phyloP scores from a whole-genome alignment of 2,329 filamentous ascomycete species.

The Ophidiomyces ophidiicola region DNA sequence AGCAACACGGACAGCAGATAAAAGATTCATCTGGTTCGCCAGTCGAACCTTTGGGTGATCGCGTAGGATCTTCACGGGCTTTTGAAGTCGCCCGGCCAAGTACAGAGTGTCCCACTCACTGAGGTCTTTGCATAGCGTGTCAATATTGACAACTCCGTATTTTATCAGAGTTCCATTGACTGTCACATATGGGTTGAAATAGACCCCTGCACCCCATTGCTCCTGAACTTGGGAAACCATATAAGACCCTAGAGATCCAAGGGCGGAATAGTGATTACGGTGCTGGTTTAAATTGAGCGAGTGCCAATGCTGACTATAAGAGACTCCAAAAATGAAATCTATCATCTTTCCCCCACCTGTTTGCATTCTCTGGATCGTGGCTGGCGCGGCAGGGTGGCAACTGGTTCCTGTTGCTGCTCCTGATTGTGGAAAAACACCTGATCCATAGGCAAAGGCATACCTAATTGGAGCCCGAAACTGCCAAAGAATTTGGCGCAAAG shows the following conservation, averaged over 20 bases:
- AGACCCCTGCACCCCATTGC: constrained; percentile 79
- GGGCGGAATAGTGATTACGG: constrained; percentile 78
- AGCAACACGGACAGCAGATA: constrained; percentile 81
- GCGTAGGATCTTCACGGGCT: constrained; percentile 92
- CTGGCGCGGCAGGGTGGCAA: constrained; percentile 68
- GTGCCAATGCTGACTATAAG: constrained; percentile 93
- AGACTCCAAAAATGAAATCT: constrained; percentile 94
- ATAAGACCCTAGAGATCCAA: constrained; percentile 73
- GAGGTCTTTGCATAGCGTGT: constrained; percentile 76
- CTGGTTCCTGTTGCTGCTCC: constrained; percentile 37
- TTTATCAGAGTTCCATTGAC: constrained; percentile 95
- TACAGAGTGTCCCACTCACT: constrained; percentile 90
- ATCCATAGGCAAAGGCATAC: constrained; percentile 95
- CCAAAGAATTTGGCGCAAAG: constrained; percentile 73
- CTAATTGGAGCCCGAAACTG: constrained; percentile 86
- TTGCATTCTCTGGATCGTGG: constrained; percentile 72
- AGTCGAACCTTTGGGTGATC: constrained; percentile 87
- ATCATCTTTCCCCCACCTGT: constrained; percentile 89
- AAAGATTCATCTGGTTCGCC: constrained; percentile 88
- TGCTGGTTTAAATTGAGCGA: constrained; percentile 67
- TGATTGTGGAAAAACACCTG: constrained; percentile 81
- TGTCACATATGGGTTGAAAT: constrained; percentile 92
- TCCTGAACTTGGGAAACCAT: constrained; percentile 79
- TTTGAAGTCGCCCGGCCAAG: constrained; percentile 88
- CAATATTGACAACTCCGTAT: constrained; percentile 90